A percentile compares a stretch with the other conserved stretches of the same genome.
These are phyloP conservation scores for Nissolia schottii DNA, from an alignment of 306 rosid species.

Conservation along the genomic window DNA sequence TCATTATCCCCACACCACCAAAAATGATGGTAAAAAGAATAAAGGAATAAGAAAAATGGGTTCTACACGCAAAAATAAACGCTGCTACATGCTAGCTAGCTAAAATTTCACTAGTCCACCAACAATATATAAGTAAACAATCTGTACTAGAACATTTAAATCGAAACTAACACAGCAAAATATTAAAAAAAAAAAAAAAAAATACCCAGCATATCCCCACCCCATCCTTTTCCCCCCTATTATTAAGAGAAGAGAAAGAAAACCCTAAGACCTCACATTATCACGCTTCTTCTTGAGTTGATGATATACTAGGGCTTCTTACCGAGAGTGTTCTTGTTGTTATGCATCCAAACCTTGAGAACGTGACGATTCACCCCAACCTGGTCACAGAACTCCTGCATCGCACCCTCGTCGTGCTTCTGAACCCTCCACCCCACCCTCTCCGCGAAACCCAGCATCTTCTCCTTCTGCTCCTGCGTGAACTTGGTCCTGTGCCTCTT, in stretches of 20 bases:
- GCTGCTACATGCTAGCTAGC: too few relatives aligned
- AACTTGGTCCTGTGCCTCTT: constrained; percentile 73
- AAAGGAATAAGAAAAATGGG: too few relatives aligned
- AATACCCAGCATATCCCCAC: too few relatives aligned
- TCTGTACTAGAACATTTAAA: too few relatives aligned
- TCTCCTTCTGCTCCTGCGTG: constrained; percentile 65
- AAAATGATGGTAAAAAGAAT: too few relatives aligned
- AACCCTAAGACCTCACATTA: constrained; percentile 61
- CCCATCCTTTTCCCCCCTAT: too few relatives aligned
- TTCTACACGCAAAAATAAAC: too few relatives aligned
- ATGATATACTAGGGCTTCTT: constrained; percentile 69
- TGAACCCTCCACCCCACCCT: constrained; percentile 71
- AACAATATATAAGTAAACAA: too few relatives aligned
- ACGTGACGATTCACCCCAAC: constrained; percentile 73
- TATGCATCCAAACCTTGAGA: constrained; percentile 93
- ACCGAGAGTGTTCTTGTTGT: constrained; percentile 88
- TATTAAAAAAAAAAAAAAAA: too few relatives aligned
- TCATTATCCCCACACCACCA: background rate
- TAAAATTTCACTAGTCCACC: background rate
- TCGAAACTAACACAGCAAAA: background rate
- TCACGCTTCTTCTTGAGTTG: too few relatives aligned
- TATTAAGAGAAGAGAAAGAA: background rate
- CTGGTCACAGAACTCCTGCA: constrained; percentile 62
- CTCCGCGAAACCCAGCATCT: constrained; percentile 67
- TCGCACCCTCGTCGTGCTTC: constrained; percentile 58